phyloP scores from a whole-genome alignment of 257 asterid genomes.

The Primulina huaijiensis region DNA sequence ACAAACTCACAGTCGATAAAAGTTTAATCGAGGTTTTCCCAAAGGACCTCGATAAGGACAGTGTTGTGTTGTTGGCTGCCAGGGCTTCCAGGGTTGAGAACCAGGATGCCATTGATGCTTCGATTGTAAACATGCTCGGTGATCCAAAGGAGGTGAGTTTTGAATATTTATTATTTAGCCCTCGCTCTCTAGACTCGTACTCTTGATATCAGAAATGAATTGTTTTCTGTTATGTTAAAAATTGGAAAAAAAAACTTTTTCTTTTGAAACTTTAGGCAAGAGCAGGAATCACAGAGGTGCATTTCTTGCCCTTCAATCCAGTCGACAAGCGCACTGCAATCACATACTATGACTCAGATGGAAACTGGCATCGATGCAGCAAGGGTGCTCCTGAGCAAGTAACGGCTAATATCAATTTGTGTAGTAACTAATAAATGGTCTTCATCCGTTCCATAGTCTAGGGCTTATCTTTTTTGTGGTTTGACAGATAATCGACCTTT shows the following conservation, averaged over 20 bases:
- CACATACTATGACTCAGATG: conserved; percentile 58
- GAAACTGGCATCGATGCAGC: conserved; percentile 79
- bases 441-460: background rate
- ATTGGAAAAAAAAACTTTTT: background rate
- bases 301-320: conserved; percentile 88
- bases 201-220: background rate
- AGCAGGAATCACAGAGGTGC: conserved; percentile 76
- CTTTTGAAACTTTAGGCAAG: conserved; percentile 53
- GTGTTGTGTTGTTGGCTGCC: conserved; percentile 56
- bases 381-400: conserved; percentile 99
- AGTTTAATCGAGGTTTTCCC: conserved; percentile 51
- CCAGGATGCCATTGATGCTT: conserved; percentile 91
- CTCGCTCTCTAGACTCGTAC: background rate
- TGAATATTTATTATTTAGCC: background rate
- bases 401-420: conserved; percentile 5
- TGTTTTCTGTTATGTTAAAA: background rate
- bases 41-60: conserved; percentile 44
- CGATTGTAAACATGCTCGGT: conserved; percentile 66
- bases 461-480: background rate
- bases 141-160: conserved; percentile 68
- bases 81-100: conserved; percentile 82
- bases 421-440: background rate
- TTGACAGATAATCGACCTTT: conserved; percentile 52
- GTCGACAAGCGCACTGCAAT: conserved; percentile 89
- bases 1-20: conserved; percentile 55